Conservation (phyloP, 371 early-diverging fungal genomes). For the Mucor lusitanicus region DNA sequence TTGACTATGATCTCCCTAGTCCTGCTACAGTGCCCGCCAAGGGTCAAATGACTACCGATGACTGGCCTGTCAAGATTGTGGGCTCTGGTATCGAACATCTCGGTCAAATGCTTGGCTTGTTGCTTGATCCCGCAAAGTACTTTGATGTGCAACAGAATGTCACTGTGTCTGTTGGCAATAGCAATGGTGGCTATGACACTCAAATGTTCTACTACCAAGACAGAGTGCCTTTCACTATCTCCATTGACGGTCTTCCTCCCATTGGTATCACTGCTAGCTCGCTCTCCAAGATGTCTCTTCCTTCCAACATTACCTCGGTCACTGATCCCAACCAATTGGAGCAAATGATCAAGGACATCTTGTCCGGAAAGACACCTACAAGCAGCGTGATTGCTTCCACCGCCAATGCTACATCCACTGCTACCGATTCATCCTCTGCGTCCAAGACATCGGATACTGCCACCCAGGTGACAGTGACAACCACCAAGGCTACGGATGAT, state of each 20-base stretch:
- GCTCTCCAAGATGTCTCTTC: constrained; percentile 1
- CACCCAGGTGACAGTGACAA: neutral
- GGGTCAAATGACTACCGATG: constrained; percentile 12
- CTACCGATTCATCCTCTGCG: neutral
- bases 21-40: constrained; percentile 25
- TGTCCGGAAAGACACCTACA: neutral
- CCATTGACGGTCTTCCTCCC: constrained; percentile 17
- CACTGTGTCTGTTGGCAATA: constrained; percentile 29
- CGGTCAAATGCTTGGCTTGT: constrained; percentile 5
- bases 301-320: constrained; percentile 2
- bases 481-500: neutral
- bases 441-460: neutral
- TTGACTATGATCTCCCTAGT: constrained; percentile 25
- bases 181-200: constrained; percentile 26
- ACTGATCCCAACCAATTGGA: constrained; percentile 5
- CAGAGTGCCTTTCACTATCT: constrained; percentile 26
- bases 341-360: neutral
- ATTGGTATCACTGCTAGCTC: constrained; percentile 1
- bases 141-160: constrained; percentile 29
- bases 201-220: constrained; percentile 35
- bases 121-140: constrained; percentile 14
- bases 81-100: constrained; percentile 11
- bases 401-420: neutral
- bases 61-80: constrained; percentile 23
- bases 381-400: neutral